Conservation (phyloP, 768 basidiomycete genomes). For the Leucocoprinus birnbaumii region DNA sequence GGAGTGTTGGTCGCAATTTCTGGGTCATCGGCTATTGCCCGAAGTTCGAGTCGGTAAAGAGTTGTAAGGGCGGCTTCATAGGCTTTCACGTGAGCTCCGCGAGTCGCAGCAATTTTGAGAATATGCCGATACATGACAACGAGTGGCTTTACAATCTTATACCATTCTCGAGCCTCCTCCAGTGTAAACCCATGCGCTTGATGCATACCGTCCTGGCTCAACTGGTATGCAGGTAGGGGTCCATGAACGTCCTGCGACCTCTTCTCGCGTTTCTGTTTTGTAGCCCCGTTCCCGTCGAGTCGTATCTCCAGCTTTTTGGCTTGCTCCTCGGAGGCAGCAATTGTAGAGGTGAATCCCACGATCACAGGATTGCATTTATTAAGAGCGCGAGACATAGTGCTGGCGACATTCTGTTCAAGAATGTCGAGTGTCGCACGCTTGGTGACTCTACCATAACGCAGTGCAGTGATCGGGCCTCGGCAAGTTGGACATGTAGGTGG, state of each 20-base stretch:
- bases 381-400: conserved; percentile 46
- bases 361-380: conserved; percentile 24
- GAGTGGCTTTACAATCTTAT: conserved; percentile 36
- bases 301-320: not conserved
- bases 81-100: conserved; percentile 54
- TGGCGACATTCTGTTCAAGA: conserved; percentile 59
- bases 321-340: not conserved
- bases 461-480: conserved; percentile 50
- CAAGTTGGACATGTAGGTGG: conserved; percentile 65
- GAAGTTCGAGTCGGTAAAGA: conserved; percentile 47
- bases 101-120: conserved; percentile 36
- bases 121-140: conserved; percentile 11
- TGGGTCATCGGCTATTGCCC: conserved; percentile 27
- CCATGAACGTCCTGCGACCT: conserved; percentile 8
- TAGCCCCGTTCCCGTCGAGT: not conserved
- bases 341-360: conserved; percentile 21
- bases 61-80: conserved; percentile 60
- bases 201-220: conserved; percentile 24
- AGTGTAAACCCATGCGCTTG: conserved; percentile 33
- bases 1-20: conserved; percentile 35
- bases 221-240: conserved; percentile 11
- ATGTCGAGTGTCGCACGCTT: conserved; percentile 67
- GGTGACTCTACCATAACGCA: conserved; percentile 57
- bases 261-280: not conserved
- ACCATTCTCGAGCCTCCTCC: conserved; percentile 29